Evolutionary conservation across 345 rosid genomes (phyloP).

Genomic region (Lumnitzera racemosa): DNA sequence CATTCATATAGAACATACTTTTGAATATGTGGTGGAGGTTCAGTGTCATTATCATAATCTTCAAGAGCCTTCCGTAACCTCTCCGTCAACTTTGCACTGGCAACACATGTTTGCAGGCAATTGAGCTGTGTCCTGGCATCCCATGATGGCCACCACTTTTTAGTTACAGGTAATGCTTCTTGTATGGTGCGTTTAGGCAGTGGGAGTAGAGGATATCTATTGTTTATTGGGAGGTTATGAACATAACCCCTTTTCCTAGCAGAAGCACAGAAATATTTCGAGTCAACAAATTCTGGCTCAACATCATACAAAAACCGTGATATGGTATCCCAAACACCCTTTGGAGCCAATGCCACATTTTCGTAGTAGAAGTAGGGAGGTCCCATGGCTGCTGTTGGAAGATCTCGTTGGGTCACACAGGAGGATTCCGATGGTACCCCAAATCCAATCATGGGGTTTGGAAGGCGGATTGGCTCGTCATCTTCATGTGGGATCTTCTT

Average conservation of each 20-base stretch:
- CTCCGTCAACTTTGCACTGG: constrained; percentile 63
- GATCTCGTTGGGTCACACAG: constrained; percentile 24
- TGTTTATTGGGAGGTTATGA: constrained; percentile 66
- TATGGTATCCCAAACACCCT: constrained; percentile 87
- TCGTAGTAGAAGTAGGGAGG: constrained; percentile 88
- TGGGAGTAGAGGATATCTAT: constrained; percentile 65
- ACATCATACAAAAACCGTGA: constrained; percentile 60
- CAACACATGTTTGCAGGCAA: constrained; percentile 63
- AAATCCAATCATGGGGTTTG: constrained; percentile 86
- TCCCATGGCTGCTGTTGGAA: constrained; percentile 56
- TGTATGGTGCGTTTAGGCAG: constrained; percentile 52
- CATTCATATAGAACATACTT: constrained; percentile 58
- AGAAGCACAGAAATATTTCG: constrained; percentile 70
- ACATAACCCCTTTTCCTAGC: constrained; percentile 89
- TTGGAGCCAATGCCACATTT: constrained; percentile 89
- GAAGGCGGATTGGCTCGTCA: constrained; percentile 52
- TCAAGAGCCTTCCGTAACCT: constrained; percentile 64
- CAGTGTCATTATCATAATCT: constrained; percentile 21
- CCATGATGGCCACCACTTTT: constrained; percentile 92
- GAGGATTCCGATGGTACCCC: constrained; percentile 54
- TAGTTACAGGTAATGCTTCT: constrained; percentile 66
- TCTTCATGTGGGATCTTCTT: constrained; percentile 21
- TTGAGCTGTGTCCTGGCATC: constrained; percentile 70
- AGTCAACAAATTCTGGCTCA: constrained; percentile 83
- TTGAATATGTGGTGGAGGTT: constrained; percentile 47